Base-by-base conservation (phyloP, 2,329 filamentous ascomycete genomes). In the Diplodia intermedia region DNA sequence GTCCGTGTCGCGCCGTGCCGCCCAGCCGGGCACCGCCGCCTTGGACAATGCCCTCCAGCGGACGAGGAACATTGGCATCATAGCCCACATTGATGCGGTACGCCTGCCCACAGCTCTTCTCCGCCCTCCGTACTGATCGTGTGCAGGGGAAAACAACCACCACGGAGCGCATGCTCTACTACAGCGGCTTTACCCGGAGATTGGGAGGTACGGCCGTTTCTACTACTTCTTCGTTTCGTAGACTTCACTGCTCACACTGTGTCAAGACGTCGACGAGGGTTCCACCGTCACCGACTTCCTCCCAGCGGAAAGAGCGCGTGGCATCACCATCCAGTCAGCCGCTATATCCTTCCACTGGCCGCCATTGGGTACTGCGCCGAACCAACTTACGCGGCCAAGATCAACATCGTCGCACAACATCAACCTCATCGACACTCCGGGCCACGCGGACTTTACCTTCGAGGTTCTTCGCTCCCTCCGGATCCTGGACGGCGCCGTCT, bases 101-200 rank as follows among this genome's bases (percentile, higher is more conserved):
- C 72, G 84, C 79, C 50, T n/a, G 5, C 2, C 43, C 4, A 11
- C 18, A 6, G 29, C 20, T 11, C 3, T 26, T 20, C 2, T 18
- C 1, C 3, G 12, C 2, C 47, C 29, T 1, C 33, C 33, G 20
- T 38, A 38, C 38, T 63, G 60, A 63, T 52, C 4, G 0, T 23
- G 1, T 26, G 50, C 73, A 88, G 86, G 95, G 95, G 9, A 99
- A 99, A 84, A 99, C 95, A 1, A 98, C 95, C 0, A 99, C 95
- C 0, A 98, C 95, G 3, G 95, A 99, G 88, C 93, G 95, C 69
- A 98, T 98, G 94, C 90, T 99, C 75, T 98, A 93, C 77, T 97
- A 97, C 76, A 96, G 93, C 77, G 94, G 95, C 60, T 89, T 94
- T 70, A 97, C 94, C 11, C 86, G 92, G 71, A 86, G 94, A 78